A percentile compares a stretch with the other conserved stretches of the same genome.
Conservation (phyloP, 139 green algal species). For the Bryopsis sp. region DNA sequence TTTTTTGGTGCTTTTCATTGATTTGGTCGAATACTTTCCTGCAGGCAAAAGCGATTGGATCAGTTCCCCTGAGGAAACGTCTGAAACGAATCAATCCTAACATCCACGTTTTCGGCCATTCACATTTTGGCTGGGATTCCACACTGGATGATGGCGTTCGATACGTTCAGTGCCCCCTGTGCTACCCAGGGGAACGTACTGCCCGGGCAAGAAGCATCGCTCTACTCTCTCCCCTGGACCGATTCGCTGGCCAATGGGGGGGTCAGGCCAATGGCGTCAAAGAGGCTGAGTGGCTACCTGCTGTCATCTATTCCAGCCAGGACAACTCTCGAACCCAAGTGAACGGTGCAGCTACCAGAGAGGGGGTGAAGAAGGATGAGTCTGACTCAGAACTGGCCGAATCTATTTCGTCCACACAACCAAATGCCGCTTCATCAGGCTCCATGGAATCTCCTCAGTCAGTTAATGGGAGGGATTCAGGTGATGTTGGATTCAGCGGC, state of each 20-base stretch:
- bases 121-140: slow-evolving; percentile 71
- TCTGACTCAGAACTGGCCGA: too few species aligned
- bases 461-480: too few species aligned
- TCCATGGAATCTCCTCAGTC: too few species aligned
- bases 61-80: slow-evolving; percentile 34
- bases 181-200: slow-evolving; percentile 52
- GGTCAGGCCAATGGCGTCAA: background rate
- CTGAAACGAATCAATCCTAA: slow-evolving; percentile 44
- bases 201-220: slow-evolving; percentile 30
- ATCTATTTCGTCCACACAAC: too few species aligned
- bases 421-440: too few species aligned
- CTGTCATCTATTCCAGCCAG: background rate
- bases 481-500: too few species aligned
- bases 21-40: background rate
- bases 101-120: slow-evolving; percentile 71
- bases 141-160: slow-evolving; percentile 37
- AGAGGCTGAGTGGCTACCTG: background rate
- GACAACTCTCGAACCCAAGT: background rate
- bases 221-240: slow-evolving; percentile 16
- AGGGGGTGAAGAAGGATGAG: background rate
- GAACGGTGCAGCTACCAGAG: background rate
- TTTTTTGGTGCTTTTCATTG: background rate
- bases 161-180: slow-evolving; percentile 65
- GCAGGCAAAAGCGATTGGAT: slow-evolving; percentile 54
- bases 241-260: background rate